Evolutionary conservation across 345 rosid species (phyloP), one percentile per base, ranked within the genome.

Genomic region (Mangifera indica): DNA sequence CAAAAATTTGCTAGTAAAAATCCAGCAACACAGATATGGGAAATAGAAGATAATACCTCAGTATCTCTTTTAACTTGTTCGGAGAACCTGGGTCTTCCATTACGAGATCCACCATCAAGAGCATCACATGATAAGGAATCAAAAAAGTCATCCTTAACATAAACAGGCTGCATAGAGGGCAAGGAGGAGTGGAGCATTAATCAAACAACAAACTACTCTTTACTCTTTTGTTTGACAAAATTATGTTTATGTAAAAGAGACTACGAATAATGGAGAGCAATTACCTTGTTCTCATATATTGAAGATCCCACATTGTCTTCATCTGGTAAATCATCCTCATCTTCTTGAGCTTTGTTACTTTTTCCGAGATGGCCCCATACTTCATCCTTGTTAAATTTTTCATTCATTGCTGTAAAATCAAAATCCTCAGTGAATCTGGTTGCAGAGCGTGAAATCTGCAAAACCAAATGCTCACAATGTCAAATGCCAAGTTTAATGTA

Each of bases 361-460:
- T 75, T 85, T n/a, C 88, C 88, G 10, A 85, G 86, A 74, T 85
- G 83, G 63, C 86, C 88, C 88, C 88, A 85, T 44, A 85, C 86
- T 71, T 85, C 86, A 73, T 85, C 86, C 83, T 85, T 85, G 57
- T 85, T 85, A 74, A 85, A 85, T 72, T 85, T 85, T 73, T 85
- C 88, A 73, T 85, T 85, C 86, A 85, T 85, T 12, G 86, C 86
- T 45, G 24, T 77, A 76, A 85, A 85, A 67, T 85, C 88, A 77
- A 85, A 85, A 67, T 85, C 88, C 84, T 85, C 86, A 1, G 85
- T 74, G 52, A 72, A 85, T 77, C 68, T 82, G 58, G 84, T 74
- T 34, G 82, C 74, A 6, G 79, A 77, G 29, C 70, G 69, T 53
- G 86, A 80, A 73, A 76, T 67, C 88, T 85, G 78, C 84, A 78